Percentiles rank a stretch among this genome's conserved stretches.
Conservation (phyloP, 345 rosid species). For the Cardamine resedifolia region DNA sequence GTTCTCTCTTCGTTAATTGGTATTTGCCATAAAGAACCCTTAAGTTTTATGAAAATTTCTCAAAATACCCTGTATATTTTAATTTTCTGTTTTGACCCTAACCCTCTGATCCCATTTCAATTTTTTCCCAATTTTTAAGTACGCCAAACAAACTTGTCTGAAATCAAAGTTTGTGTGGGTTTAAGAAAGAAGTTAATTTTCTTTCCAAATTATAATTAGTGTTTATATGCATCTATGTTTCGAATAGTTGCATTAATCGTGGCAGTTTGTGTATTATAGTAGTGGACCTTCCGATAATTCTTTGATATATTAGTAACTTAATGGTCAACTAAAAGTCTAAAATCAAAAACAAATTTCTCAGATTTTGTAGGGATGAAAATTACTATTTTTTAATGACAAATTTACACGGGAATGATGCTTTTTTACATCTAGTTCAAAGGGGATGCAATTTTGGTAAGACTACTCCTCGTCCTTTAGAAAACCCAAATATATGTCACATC, state of each 20-base stretch:
- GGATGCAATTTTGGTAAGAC: background rate
- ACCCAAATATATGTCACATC: background rate
- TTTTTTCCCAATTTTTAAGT: background rate
- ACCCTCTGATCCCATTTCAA: background rate
- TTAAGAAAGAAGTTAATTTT: background rate
- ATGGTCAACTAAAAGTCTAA: background rate
- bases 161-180: background rate
- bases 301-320: no score
- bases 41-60: background rate
- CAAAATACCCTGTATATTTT: background rate
- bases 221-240: background rate
- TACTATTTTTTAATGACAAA: background rate
- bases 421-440: background rate
- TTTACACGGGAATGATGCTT: no score
- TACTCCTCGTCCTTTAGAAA: background rate
- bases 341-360: background rate
- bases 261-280: background rate
- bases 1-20: slow-evolving; percentile 4
- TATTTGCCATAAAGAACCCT: background rate
- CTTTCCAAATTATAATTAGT: background rate
- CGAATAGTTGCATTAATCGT: background rate
- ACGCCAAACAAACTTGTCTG: background rate
- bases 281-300: background rate
- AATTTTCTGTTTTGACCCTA: background rate
- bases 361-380: background rate